Percentiles rank a stretch among this genome's conserved stretches.
These are phyloP conservation scores for Brassica carinata DNA, from an alignment of 345 rosid species.

Conservation along the genomic window DNA sequence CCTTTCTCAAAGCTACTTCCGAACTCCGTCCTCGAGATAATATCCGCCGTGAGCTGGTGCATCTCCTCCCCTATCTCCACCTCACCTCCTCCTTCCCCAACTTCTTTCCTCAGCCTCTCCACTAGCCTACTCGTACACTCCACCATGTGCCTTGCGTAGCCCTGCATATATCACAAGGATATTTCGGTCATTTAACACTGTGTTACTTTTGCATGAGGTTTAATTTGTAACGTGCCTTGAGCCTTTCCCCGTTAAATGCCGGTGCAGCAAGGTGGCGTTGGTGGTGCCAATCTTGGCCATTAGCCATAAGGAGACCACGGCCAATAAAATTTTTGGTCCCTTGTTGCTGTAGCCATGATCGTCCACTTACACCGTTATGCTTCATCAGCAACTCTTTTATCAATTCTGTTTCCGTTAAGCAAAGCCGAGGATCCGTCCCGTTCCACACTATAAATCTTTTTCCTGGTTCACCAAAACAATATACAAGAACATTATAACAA, in stretches of 20 bases:
- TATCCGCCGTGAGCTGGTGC: conserved; percentile 77
- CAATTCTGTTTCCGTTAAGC: conserved; percentile 72
- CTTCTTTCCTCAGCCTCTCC: conserved; percentile 53
- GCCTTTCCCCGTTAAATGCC: conserved; percentile 64
- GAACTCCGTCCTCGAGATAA: conserved; percentile 85
- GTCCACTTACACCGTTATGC: conserved; percentile 71
- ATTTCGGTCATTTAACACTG: background rate
- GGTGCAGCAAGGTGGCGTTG: conserved; percentile 63
- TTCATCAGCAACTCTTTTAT: conserved; percentile 77
- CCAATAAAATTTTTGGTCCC: conserved; percentile 89
- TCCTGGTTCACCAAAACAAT: conserved; percentile 47
- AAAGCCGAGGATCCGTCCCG: conserved; percentile 91
- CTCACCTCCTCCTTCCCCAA: conserved; percentile 57
- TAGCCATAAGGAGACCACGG: conserved; percentile 76
- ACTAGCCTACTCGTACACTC: conserved; percentile 73
- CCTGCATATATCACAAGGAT: conserved; percentile 38
- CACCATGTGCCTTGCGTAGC: conserved; percentile 76
- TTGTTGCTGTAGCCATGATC: conserved; percentile 93
- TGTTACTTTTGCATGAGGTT: conserved; percentile 22
- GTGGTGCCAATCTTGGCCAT: conserved; percentile 67
- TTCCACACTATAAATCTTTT: conserved; percentile 87
- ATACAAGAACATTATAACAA: background rate
- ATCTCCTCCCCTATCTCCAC: conserved; percentile 84
- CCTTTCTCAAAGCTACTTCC: conserved; percentile 83
- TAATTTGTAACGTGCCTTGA: conserved; percentile 51